These are phyloP conservation scores for Setaria italica DNA, from an alignment of 202 grass and related monocot species.

Conservation along the genomic window DNA sequence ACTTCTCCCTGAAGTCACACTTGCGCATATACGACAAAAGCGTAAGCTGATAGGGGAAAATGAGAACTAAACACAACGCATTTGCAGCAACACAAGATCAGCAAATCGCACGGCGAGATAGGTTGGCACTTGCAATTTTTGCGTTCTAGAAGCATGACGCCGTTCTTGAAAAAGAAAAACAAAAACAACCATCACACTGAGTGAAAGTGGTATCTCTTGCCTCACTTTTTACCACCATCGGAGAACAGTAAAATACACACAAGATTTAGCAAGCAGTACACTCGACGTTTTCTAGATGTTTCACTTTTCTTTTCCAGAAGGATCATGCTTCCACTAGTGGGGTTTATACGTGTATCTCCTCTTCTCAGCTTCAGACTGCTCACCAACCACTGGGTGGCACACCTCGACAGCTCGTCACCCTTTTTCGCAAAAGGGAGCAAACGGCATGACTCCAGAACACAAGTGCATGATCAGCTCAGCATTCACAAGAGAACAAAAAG, in stretches of 20 bases:
- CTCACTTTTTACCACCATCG: background rate
- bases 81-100: background rate
- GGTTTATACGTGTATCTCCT: background rate
- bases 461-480: constrained; percentile 21
- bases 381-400: constrained; percentile 41
- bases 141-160: background rate
- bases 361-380: background rate
- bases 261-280: constrained; percentile 3
- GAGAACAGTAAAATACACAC: background rate
- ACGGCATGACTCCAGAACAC: background rate
- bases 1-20: background rate
- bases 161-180: background rate
- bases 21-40: background rate
- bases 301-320: constrained; percentile 49
- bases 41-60: background rate
- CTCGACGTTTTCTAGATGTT: constrained; percentile 1
- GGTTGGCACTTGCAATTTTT: background rate
- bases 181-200: background rate
- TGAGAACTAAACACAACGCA: background rate
- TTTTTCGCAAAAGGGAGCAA: background rate
- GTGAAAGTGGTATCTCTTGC: background rate
- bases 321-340: constrained; percentile 43
- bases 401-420: background rate
- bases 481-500: background rate
- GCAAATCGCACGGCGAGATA: too few relatives aligned